Base-by-base conservation (phyloP, 805 yeast genomes). In the Kodamaea laetipori region DNA sequence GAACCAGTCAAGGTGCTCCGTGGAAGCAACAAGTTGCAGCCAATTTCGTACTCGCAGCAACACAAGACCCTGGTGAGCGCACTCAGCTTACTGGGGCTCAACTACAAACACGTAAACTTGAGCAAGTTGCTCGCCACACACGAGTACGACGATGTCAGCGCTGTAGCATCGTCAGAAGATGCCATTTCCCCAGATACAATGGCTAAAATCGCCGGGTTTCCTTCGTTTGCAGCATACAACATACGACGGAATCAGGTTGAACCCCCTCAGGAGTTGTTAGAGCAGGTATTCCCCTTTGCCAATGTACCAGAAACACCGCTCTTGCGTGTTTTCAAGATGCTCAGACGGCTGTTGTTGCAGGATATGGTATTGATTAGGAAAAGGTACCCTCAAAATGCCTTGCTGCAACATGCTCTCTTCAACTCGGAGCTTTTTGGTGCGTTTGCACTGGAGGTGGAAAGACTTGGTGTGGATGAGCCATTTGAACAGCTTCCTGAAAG, bases 281-380 rank as follows among this genome's bases (percentile, higher is more conserved):
- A 47, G 6, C 55, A 53, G 39, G 54, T 64, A n/a, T 64, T 64
- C 44, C 67, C 68, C 3, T 62, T 64, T 35, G 40, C 45, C 2
- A 33, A 33, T 35, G 35, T 23, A 16, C 38, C 37, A 13, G 24
- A 30, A 6, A 16, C 33, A 8, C 19, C 19, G 2, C 49, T 62
- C 25, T 46, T 54, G 25, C 18, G 19, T n/a, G 41, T 42, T 9
- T 37, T 42, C 16, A 40, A 19, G 4, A 43, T 52, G 46, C 50
- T 64, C 16, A 45, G 67, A 28, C 44, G 52, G 13, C 44, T 52
- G 26, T 48, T 64, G 30, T 50, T 58, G 28, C 69, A 64, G 50
- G 69, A 64, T 38, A 62, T 64, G 67, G 61, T 58, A 6, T 44
- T 57, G 4, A 34, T 64, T 2, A 50, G 51, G 32, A 39, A 37